Evolutionary conservation across 1,284 basidiomycete species (phyloP).

Genomic region (Naganishia albida): DNA sequence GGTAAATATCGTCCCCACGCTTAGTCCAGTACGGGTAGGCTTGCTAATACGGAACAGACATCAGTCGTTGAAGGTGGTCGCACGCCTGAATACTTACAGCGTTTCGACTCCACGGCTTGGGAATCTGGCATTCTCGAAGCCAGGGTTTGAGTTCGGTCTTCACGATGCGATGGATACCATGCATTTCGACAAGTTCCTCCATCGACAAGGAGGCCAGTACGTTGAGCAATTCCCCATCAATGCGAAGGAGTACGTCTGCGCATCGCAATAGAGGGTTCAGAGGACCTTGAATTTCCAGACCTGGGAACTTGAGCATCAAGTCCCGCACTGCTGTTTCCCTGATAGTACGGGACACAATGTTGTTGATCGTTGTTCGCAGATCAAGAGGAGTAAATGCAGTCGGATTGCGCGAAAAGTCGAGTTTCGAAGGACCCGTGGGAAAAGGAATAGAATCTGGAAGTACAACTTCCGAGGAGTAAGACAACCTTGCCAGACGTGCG

Average conservation of each 20-base stretch:
- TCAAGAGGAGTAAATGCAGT: too few species aligned
- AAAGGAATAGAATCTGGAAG: too few species aligned
- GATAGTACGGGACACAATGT: neutral
- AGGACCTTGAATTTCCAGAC: too few species aligned
- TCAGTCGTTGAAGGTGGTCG: neutral
- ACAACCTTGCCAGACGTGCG: too few species aligned
- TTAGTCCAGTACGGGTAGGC: neutral
- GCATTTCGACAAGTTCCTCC: neutral
- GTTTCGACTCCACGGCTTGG: neutral
- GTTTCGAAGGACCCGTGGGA: too few species aligned
- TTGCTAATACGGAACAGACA: neutral
- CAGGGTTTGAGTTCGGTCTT: neutral
- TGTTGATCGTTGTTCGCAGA: too few species aligned
- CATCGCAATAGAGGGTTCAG: neutral
- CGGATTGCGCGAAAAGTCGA: too few species aligned
- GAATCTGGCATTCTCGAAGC: neutral
- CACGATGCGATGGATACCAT: neutral
- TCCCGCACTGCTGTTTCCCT: too few species aligned
- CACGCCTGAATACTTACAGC: neutral
- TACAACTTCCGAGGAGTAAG: too few species aligned
- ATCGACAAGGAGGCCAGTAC: neutral
- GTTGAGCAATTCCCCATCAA: neutral
- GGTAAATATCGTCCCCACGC: neutral
- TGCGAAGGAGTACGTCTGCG: neutral
- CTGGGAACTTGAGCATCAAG: too few species aligned